Percentiles rank a stretch among this genome's conserved stretches.
Conservation (phyloP, 345 rosid species). For the Geranium rotundifolium region DNA sequence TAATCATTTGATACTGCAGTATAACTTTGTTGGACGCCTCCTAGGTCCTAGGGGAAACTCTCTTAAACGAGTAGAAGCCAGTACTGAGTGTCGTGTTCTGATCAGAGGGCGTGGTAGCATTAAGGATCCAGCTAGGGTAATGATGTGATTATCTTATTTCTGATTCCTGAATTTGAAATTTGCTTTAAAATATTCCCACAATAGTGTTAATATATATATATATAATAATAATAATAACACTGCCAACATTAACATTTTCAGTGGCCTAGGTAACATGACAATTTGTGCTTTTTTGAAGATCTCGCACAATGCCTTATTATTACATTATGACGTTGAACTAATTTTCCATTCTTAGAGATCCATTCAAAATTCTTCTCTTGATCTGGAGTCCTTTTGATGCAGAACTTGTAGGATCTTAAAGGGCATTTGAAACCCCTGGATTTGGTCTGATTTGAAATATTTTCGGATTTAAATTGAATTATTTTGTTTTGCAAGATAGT, state of each 20-base stretch:
- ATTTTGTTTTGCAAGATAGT: too few species aligned
- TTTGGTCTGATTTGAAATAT: too few species aligned
- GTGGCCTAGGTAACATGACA: too few species aligned
- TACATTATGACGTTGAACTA: background rate
- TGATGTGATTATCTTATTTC: slow-evolving; percentile 1
- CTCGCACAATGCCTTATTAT: too few species aligned
- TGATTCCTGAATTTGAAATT: background rate
- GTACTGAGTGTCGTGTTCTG: slow-evolving; percentile 81
- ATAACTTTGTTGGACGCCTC: slow-evolving; percentile 95
- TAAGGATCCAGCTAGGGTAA: slow-evolving; percentile 83
- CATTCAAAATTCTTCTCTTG: background rate
- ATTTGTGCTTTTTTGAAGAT: too few species aligned
- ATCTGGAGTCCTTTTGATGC: background rate
- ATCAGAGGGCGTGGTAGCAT: slow-evolving; percentile 96
- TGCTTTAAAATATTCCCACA: too few species aligned
- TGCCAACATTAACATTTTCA: too few species aligned
- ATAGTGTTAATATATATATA: too few species aligned
- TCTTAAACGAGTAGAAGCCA: slow-evolving; percentile 93
- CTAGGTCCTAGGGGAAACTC: slow-evolving; percentile 98
- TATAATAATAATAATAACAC: too few species aligned
- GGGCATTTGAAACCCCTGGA: too few species aligned
- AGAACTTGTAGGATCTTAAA: background rate
- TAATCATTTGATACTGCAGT: slow-evolving; percentile 37
- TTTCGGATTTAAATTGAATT: too few species aligned
- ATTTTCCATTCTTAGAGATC: background rate